Base-by-base conservation (phyloP, 2,329 filamentous ascomycete species). In the Claviceps sp. region DNA sequence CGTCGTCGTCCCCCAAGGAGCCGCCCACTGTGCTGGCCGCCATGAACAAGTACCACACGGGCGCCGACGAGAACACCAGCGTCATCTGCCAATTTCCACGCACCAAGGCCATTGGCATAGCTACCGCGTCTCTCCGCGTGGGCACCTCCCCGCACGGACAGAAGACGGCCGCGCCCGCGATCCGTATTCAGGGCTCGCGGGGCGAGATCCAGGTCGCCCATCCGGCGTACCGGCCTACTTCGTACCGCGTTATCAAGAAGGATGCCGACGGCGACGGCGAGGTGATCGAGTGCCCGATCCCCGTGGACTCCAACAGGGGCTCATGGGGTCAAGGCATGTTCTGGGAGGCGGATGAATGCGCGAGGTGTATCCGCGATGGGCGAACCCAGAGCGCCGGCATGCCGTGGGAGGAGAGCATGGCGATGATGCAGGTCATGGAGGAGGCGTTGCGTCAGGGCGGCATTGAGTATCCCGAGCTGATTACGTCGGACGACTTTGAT, bases 261-360 rank as follows among this genome's bases (percentile, higher is more conserved):
- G 74, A 72, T 40, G 65, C 65, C 47, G 72, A 68, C 30, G 72
- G 71, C 48, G 68, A 71, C 43, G 63, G 72, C 30, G 74, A 79
- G 59, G 65, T 73, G 13, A 70, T 80, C 49, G 71, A 77, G 58
- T 77, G 71, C 61, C 74, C 76, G 13, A 73, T 79, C 44, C 77
- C 78, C 42, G 63, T 64, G 52, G 77, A 81, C 59, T 59, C 67
- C 24, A 70, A 68, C 57, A 68, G 72, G 37, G 63, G 62, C 57
- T 46, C 44, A 18, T 75, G 70, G 69, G 88, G 87, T 11, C 84
- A 88, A 57, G 88, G 88, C 48, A 93, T 94, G 86, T 93, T 88
- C 70, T 91, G 84, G 84, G 85, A 90, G 66, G 87, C 87, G 1
- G 86, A 90, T 64, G 86, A 88, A 71, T 84, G 80, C 57, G 86